Percentiles rank a stretch among this genome's conserved stretches.
phyloP scores from a whole-genome alignment of 257 asterid genomes.

The Linderniella brevidens region DNA sequence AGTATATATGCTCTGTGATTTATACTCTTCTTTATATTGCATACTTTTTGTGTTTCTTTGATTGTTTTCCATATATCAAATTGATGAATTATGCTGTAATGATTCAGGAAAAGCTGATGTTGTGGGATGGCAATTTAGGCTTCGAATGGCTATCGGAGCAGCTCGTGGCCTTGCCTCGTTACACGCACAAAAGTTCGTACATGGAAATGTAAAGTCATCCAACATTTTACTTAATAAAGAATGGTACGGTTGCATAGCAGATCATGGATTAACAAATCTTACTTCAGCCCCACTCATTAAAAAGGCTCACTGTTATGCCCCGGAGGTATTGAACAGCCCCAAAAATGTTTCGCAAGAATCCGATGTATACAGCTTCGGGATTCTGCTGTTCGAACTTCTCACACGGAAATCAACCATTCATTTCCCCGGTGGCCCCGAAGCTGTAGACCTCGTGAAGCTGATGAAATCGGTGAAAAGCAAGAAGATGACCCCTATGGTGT shows the following conservation, averaged over 20 bases:
- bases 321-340: not conserved
- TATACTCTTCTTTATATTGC: no score
- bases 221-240: not conserved
- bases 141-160: no score
- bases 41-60: no score
- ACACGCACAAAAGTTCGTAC: not conserved
- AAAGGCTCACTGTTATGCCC: not conserved
- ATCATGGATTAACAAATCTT: not conserved
- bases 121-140: no score
- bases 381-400: not conserved
- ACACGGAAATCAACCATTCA: not conserved
- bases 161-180: no score
- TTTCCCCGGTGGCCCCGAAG: not conserved
- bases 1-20: no score
- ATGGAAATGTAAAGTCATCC: not conserved
- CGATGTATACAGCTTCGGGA: not conserved
- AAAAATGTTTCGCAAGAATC: no score
- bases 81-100: no score
- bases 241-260: not conserved
- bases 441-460: not conserved
- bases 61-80: no score
- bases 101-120: no score
- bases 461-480: not conserved
- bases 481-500: not conserved
- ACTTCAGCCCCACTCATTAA: not conserved